Conservation (phyloP, 192 early-diverging fungal species). For the Backusella parvicylindrica region DNA sequence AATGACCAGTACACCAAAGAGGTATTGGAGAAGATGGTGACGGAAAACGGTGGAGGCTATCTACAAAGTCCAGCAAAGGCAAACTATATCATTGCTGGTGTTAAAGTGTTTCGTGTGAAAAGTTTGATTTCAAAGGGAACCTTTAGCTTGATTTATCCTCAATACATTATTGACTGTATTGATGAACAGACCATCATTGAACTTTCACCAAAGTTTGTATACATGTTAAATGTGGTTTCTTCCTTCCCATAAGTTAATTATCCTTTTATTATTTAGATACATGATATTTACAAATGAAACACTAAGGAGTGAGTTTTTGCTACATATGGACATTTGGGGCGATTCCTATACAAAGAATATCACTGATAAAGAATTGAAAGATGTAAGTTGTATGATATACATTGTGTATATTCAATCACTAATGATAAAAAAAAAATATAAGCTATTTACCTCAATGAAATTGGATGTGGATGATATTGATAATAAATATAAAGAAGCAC, state of each 20-base stretch:
- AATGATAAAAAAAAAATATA: neutral
- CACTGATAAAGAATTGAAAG: conserved; percentile 43
- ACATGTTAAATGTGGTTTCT: neutral
- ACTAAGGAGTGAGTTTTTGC: conserved; percentile 48
- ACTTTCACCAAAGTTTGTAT: conserved; percentile 58
- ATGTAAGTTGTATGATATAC: conserved; percentile 44
- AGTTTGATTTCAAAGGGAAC: conserved; percentile 48
- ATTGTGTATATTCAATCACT: neutral
- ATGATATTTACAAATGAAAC: conserved; percentile 53
- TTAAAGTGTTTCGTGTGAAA: conserved; percentile 42
- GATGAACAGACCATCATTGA: conserved; percentile 42
- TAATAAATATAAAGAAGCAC: neutral
- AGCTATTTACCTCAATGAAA: neutral
- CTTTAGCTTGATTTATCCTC: conserved; percentile 59
- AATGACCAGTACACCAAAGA: conserved; percentile 43
- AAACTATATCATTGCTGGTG: conserved; percentile 46
- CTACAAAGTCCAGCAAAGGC: conserved; percentile 53
- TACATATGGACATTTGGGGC: conserved; percentile 62
- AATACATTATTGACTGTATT: conserved; percentile 68
- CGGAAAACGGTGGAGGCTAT: conserved; percentile 59
- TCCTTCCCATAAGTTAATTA: neutral
- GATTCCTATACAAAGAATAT: conserved; percentile 66
- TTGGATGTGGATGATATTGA: neutral
- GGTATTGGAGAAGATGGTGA: conserved; percentile 56
- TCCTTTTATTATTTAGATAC: conserved; percentile 39